phyloP scores from a whole-genome alignment of 305 asterid species.

The Solanum aculeatissimum region DNA sequence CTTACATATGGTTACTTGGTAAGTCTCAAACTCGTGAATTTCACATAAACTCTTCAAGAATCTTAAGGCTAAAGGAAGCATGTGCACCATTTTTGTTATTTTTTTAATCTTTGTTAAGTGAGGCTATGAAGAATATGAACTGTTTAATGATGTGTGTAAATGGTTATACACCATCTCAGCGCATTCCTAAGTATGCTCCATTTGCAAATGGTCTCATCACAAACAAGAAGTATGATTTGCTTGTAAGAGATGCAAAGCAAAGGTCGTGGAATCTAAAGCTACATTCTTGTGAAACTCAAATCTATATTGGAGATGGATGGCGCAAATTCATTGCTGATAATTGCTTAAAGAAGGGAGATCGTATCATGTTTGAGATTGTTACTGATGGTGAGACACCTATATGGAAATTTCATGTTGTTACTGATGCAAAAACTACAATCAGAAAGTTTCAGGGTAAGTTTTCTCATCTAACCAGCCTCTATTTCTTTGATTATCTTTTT shows the following conservation, averaged over 20 bases:
- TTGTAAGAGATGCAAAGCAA: background rate
- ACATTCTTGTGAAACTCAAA: background rate
- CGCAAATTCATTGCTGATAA: background rate
- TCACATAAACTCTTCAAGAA: background rate
- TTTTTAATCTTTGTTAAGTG: background rate
- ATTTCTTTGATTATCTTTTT: background rate
- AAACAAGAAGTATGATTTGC: background rate
- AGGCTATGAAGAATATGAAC: background rate
- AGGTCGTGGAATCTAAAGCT: background rate
- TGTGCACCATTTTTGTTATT: background rate
- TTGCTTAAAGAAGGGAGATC: slow-evolving; percentile 2
- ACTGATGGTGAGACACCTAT: background rate
- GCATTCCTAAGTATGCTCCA: background rate
- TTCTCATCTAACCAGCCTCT: background rate
- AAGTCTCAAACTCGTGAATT: background rate
- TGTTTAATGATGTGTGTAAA: background rate
- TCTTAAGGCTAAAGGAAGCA: background rate
- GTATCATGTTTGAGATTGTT: background rate
- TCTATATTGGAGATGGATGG: background rate
- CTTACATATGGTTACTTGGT: background rate
- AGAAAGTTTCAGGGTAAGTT: background rate
- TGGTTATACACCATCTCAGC: background rate
- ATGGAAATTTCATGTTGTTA: background rate
- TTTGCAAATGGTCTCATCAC: background rate
- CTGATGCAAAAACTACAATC: background rate